Base-by-base conservation (phyloP, 768 basidiomycete genomes). In the Cystofilobasidium capitatum region DNA sequence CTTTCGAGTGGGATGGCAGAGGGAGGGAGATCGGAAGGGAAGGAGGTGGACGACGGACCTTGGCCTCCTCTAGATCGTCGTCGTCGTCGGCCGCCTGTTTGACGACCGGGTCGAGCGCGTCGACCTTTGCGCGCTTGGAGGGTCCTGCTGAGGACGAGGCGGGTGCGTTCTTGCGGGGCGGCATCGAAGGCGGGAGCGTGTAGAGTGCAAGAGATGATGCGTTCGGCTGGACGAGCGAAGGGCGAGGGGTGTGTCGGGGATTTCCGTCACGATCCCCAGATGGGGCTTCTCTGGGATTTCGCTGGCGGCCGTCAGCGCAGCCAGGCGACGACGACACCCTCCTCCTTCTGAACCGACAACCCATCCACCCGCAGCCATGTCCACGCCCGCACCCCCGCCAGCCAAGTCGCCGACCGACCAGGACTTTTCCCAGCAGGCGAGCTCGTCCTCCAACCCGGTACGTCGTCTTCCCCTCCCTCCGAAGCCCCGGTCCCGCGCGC, bases 61-160 rank as follows among this genome's bases (percentile, higher is more conserved):
- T 67, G 47, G 35, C 58, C n/a, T 67, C 66, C 29, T 67, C 66
- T 20, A 67, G 61, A 26, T 67, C 66, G 9, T 67, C 66, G 7
- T 67, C 66, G 39, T 67, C 66, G 3, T 29, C 37, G n/a, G 17
- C 61, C 14, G 35, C 17, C 1, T 39, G 24, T 31, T 42, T 33
- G n/a, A 24, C 39, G 36, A 37, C 35, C 24, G 35, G 35, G 37
- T 57, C 66, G 14, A 24, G 39, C 16, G 31, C 59, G 36, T 67
- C 66, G 31, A 67, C 60, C 39, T 54, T 61, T 4, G 45, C 49
- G 29, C 66, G 59, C 39, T 67, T 67, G 5, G 49, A n/a, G 8
- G 49, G 47, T 20, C 58, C 59, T 31, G 58, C 60, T 6, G 64
- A 42, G 1, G 61, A 33, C 9, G 54, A 65, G 29, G 64, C 29